A percentile compares a stretch with the other conserved stretches of the same genome.
These are phyloP conservation scores for Prunella vulgaris DNA, from an alignment of 257 asterid species.

Conservation along the genomic window DNA sequence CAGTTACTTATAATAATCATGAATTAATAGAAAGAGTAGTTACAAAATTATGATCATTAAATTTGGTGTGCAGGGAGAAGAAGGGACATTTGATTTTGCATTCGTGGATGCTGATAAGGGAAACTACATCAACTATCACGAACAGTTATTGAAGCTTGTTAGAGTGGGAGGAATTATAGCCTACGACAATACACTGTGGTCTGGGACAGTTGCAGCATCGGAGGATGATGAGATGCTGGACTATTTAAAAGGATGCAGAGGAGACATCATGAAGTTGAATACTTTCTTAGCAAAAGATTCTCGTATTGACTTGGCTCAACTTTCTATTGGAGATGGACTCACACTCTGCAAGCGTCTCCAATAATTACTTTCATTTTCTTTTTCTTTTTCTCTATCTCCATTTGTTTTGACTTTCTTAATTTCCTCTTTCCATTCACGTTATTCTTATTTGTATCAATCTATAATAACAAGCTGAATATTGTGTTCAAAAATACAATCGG, in stretches of 20 bases:
- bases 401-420: neutral
- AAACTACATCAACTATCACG: constrained; percentile 50
- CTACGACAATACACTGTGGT: constrained; percentile 57
- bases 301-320: constrained; percentile 47
- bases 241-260: constrained; percentile 31
- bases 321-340: constrained; percentile 55
- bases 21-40: no score
- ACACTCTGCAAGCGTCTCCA: constrained; percentile 46
- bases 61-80: constrained; percentile 30
- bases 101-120: constrained; percentile 58
- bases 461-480: neutral
- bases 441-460: neutral
- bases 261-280: constrained; percentile 34
- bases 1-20: no score
- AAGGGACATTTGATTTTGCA: constrained; percentile 47
- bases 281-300: constrained; percentile 39
- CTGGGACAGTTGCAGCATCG: constrained; percentile 46
- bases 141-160: constrained; percentile 33
- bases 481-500: neutral
- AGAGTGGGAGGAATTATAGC: constrained; percentile 51
- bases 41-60: neutral
- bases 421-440: no score
- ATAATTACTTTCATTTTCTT: neutral
- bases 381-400: no score
- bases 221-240: constrained; percentile 43